Percentiles rank a stretch among this genome's conserved stretches.
Evolutionary conservation across 805 yeast species (phyloP).

Genomic region (Metschnikowia baotianmanensis): DNA sequence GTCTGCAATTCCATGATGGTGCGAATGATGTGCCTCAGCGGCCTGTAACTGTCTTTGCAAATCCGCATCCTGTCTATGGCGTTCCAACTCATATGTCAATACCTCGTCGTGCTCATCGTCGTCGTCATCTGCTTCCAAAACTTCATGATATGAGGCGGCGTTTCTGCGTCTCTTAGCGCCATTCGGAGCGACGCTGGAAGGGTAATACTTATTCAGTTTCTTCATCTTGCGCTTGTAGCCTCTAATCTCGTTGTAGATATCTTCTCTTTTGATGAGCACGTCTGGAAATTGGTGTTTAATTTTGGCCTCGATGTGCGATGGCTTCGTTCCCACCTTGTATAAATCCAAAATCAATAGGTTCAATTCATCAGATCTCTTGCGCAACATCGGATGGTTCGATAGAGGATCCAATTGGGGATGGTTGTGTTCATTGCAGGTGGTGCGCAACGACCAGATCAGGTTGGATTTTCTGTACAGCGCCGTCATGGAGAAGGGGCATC

Average conservation of each 20-base stretch:
- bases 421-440: constrained; percentile 56
- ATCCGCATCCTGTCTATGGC: constrained; percentile 21
- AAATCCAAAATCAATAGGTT: constrained; percentile 50
- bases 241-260: constrained; percentile 55
- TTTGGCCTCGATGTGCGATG: constrained; percentile 51
- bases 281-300: constrained; percentile 52
- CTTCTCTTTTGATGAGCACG: constrained; percentile 54
- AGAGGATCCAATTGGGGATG: constrained; percentile 58
- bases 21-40: constrained; percentile 17
- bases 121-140: constrained; percentile 23
- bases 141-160: constrained; percentile 20
- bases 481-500: constrained; percentile 60
- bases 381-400: constrained; percentile 54
- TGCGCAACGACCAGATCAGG: constrained; percentile 50
- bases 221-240: constrained; percentile 52
- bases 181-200: constrained; percentile 12
- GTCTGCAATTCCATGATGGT: constrained; percentile 13
- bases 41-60: constrained; percentile 25
- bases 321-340: constrained; percentile 55
- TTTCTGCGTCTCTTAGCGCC: constrained; percentile 17
- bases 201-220: constrained; percentile 34
- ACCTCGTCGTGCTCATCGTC: constrained; percentile 23
- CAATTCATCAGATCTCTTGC: constrained; percentile 52
- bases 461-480: constrained; percentile 51
- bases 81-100: constrained; percentile 22